Evolutionary conservation across 163 green algal species (phyloP), one percentile per base, ranked within the genome.

Genomic region (Smithsoniella earleae): DNA sequence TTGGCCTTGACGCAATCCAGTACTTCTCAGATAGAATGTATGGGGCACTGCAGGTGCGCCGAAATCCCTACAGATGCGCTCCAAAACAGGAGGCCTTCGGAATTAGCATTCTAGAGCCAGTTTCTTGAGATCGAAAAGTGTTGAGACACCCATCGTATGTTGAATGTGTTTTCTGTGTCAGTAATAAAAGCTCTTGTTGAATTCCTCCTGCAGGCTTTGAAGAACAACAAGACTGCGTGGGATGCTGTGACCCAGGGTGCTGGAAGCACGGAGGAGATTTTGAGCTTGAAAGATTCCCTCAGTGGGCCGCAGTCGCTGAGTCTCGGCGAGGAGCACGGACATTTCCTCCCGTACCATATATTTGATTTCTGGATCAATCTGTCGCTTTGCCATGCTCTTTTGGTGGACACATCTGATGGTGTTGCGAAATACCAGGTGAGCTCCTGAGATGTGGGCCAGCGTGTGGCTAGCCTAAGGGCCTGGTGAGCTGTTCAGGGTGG

Each of bases 301-400:
- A 43, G 27, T 40, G 58, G 58, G 58, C 8, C n/a, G 43, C n/a
- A 69, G 49, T n/a, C n/a, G n/a, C n/a, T n/a, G n/a, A n/a, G n/a
- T n/a, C n/a, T n/a, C n/a, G n/a, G n/a, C n/a, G n/a, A n/a, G n/a
- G n/a, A n/a, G n/a, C n/a, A n/a, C 22, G 58, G 58, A 16, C 20
- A 69, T 31, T 69, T 69, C 20, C 58, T 69, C 16, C 58, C 58
- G 6, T 34, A 69, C 25, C 58, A 69, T 69, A 8, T 86, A 34
- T 54, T 88, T n/a, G 86, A 90, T 76, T 91, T 94, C 77, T 91
- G 84, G 79, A 77, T 82, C 36, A 87, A 86, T 66, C 69, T 93
- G 46, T 89, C 84, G 74, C 36, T 94, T n/a, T 92, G 86, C 74
- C 85, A 94, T 78, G 86, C 79, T 5, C 80, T 93, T n/a, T 89